A percentile compares a stretch with the other conserved stretches of the same genome.
Conservation (phyloP, 371 early-diverging fungal genomes). For the Batkoa obscura region DNA sequence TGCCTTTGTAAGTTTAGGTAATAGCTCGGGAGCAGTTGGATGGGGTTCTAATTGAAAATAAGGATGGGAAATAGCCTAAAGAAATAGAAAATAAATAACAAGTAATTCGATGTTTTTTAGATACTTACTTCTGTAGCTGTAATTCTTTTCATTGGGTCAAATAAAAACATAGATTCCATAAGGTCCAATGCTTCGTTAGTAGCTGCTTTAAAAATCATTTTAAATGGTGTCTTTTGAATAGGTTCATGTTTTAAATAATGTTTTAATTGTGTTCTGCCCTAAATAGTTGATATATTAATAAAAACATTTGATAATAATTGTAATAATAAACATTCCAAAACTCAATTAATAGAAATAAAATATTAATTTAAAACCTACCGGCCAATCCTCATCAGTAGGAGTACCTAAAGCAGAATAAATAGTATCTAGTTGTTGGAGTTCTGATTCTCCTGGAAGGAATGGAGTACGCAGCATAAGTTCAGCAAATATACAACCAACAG, state of each 20-base stretch:
- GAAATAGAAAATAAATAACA: background rate
- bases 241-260: no score
- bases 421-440: constrained; percentile 69
- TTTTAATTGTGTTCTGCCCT: no score
- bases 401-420: constrained; percentile 43
- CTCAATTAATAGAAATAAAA: no score
- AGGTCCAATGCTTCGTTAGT: constrained; percentile 80
- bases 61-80: constrained; percentile 55
- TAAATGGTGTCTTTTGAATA: constrained; percentile 52
- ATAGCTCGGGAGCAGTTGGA: constrained; percentile 63
- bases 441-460: constrained; percentile 69
- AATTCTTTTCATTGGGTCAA: constrained; percentile 81
- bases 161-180: constrained; percentile 77
- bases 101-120: background rate
- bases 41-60: constrained; percentile 81
- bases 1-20: constrained; percentile 32
- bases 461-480: constrained; percentile 83
- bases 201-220: constrained; percentile 84
- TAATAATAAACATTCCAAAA: no score
- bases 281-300: no score
- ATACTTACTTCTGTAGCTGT: constrained; percentile 49
- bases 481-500: constrained; percentile 94
- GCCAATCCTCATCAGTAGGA: constrained; percentile 12
- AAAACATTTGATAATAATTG: no score
- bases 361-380: no score